phyloP scores from a whole-genome alignment of 1,139 yeast genomes.

The Spathaspora sp. region DNA sequence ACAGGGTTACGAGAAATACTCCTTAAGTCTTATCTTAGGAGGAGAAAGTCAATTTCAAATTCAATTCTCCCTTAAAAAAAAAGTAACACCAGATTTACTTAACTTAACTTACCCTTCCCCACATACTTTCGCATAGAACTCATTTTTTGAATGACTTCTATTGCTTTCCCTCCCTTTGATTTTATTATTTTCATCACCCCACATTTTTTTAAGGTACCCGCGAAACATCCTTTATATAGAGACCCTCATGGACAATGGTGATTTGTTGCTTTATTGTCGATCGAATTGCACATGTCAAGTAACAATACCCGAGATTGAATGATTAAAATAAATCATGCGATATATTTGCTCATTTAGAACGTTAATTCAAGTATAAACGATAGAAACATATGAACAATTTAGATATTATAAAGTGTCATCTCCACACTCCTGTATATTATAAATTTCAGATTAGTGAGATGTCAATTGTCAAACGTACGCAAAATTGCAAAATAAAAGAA shows the following conservation, averaged over 20 bases:
- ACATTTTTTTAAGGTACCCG: neutral
- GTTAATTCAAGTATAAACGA: no score
- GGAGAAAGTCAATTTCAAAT: neutral
- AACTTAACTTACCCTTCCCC: neutral
- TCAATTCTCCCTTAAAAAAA: neutral
- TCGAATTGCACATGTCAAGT: neutral
- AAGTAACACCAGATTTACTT: no score
- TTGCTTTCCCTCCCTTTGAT: neutral
- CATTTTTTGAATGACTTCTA: neutral
- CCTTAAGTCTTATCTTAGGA: neutral
- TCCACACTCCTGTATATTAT: neutral
- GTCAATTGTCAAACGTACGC: neutral
- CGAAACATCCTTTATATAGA: neutral
- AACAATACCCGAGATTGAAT: no score
- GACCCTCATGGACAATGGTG: neutral
- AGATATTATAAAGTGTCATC: neutral
- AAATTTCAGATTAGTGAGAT: neutral
- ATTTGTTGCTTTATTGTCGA: no score
- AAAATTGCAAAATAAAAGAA: neutral
- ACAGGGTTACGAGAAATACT: neutral
- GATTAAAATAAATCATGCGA: no score
- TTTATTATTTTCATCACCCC: conserved; percentile 1
- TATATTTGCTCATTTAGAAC: neutral
- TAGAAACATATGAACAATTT: no score
- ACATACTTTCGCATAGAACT: neutral